A percentile compares a stretch with the other conserved stretches of the same genome.
Evolutionary conservation across 495 filamentous ascomycete genomes (phyloP).

Genomic region (Wilcoxina mikolae): DNA sequence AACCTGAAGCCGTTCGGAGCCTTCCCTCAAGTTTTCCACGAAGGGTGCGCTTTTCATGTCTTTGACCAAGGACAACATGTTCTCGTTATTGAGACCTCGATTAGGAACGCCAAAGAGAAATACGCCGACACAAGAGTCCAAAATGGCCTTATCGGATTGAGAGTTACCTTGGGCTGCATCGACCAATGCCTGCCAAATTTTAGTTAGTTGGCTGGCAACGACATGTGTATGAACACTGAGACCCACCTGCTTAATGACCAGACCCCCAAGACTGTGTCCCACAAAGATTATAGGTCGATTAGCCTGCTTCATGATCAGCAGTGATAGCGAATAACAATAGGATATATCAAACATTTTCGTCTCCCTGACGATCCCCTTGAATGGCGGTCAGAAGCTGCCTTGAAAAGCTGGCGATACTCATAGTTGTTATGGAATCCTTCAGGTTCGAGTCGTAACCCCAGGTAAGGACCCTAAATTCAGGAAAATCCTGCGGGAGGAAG

Average conservation of each 20-base stretch:
- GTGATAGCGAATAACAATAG: no score
- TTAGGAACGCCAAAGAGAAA: neutral
- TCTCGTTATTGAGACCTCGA: neutral
- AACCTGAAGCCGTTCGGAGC: neutral
- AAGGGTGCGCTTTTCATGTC: neutral
- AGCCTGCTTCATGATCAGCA: no score
- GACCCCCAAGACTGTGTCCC: slow-evolving; percentile 30
- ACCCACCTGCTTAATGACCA: slow-evolving; percentile 23
- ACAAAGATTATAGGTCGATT: slow-evolving; percentile 31
- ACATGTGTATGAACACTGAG: no score
- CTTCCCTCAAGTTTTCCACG: neutral
- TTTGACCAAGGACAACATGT: neutral
- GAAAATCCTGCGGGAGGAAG: slow-evolving; percentile 6
- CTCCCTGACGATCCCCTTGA: neutral
- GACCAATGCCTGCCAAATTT: neutral
- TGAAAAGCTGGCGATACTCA: neutral
- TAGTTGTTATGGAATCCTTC: neutral
- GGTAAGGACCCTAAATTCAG: slow-evolving; percentile 7
- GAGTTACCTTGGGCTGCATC: neutral
- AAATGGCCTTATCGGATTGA: neutral
- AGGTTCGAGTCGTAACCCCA: slow-evolving; percentile 14
- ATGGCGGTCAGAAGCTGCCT: neutral
- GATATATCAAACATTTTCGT: no score
- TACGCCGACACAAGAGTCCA: neutral
- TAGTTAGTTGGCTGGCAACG: neutral